These are phyloP conservation scores for Phialophora chinensis DNA, from an alignment of 2,329 filamentous ascomycete genomes.

Conservation along the genomic window DNA sequence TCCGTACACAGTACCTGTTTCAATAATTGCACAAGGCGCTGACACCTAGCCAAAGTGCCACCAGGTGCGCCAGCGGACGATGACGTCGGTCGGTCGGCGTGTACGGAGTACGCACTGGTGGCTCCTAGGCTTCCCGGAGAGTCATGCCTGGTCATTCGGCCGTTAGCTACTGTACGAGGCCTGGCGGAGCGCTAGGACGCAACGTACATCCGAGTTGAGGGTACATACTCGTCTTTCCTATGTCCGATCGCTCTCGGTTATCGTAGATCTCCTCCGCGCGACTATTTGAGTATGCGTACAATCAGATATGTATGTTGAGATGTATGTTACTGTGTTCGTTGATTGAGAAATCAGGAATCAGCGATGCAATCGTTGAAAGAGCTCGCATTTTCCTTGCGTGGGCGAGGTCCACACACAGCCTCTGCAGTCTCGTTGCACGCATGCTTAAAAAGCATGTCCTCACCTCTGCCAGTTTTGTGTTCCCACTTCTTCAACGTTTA, in stretches of 20 bases:
- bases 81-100: no score
- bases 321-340: neutral
- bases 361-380: neutral
- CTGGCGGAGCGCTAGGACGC: neutral
- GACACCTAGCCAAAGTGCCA: no score
- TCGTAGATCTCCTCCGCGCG: neutral
- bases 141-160: neutral
- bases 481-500: neutral
- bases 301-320: neutral
- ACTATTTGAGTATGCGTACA: neutral
- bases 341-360: neutral
- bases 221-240: neutral
- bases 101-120: no score
- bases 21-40: no score
- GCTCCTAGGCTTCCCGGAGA: neutral
- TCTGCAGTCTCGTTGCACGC: no score
- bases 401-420: no score
- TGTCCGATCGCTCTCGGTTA: neutral
- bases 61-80: no score
- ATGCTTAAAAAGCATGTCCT: no score
- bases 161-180: neutral
- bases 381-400: neutral
- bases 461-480: no score
- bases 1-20: no score
- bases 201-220: no score